A percentile compares a stretch with the other conserved stretches of the same genome.
Evolutionary conservation across 169 alveolate genomes (phyloP).

Genomic region (Cryptosporidium meleagridis): DNA sequence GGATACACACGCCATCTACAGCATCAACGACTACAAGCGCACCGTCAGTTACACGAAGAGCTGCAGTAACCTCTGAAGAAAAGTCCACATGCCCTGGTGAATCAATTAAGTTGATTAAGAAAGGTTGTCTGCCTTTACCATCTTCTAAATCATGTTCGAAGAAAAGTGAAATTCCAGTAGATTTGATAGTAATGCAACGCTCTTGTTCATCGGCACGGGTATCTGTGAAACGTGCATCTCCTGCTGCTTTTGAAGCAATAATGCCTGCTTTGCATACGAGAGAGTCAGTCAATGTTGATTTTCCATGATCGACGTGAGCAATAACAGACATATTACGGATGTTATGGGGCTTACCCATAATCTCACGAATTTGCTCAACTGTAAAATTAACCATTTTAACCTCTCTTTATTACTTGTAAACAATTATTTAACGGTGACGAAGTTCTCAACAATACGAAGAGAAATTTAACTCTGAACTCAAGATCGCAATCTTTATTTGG

Average conservation of each 20-base stretch:
- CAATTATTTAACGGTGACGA: not conserved
- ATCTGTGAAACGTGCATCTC: conserved; percentile 99
- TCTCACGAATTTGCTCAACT: conserved; percentile 98
- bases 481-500: not conserved
- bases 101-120: conserved; percentile 97
- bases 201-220: conserved; percentile 99
- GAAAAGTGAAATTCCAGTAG: conserved; percentile 99
- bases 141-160: conserved; percentile 96
- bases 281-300: conserved; percentile 98
- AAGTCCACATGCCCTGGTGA: conserved; percentile 99
- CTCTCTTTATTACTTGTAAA: not conserved
- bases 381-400: conserved; percentile 97
- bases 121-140: conserved; percentile 88
- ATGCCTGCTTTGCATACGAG: conserved; percentile 99
- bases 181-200: conserved; percentile 99
- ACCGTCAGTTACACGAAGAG: conserved; percentile 99
- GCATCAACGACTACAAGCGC: conserved; percentile 99
- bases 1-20: conserved; percentile 99
- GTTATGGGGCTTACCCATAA: conserved; percentile 97
- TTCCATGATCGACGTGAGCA: conserved; percentile 99
- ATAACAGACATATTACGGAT: conserved; percentile 99
- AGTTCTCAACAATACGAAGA: not conserved
- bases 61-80: conserved; percentile 99
- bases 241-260: conserved; percentile 97
- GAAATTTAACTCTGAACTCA: conserved; percentile 8